Base-by-base conservation (phyloP, 306 rosid species). In the Lathyrus tuberosus region DNA sequence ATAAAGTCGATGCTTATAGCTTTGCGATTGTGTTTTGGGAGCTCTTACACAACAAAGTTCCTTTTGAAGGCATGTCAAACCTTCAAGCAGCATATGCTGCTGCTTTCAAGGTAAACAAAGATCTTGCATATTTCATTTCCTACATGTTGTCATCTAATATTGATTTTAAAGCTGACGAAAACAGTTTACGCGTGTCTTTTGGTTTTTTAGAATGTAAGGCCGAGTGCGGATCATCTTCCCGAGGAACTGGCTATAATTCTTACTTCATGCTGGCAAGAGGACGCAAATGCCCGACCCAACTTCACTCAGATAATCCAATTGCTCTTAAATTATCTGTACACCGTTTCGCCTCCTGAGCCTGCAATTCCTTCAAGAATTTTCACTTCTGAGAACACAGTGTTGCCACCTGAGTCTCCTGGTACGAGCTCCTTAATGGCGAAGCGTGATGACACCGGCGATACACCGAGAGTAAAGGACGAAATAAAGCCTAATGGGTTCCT, bases 11-110 rank as follows among this genome's bases (percentile, higher is more conserved):
- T 81, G 97, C 91, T 43, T 90, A 93, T 72, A 88, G 97, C 84
- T 93, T 90, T 65, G 96, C 97, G 26, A 93, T 93, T 2, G 98
- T 93, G 77, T 77, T 93, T 81, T 93, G 97, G 98, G 98, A 93
- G 83, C 94, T 93, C 53, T 83, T 93, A 7, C 90, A 90, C 86
- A 93, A 93, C 86, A 93, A 81, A 77, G 78, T 90, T 84, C 98
- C 98, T 22, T 93, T 93, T 57, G 91, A 93, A 87, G 98, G 98
- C 87, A 93, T 93, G 98, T 90, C 98, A 63, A 93, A 93, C 79
- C 98, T 93, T 49, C 97, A 93, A 73, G 98, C 98, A 31, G 97
- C 97, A 54, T 93, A 93, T 84, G 96, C 96, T 8, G 96, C 98
- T 17, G 97, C 98, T 56, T 90, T 93, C 69, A 93, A 93, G 79